These are phyloP conservation scores for Malassezia sp. DNA, from an alignment of 1,284 basidiomycete species.

Conservation along the genomic window DNA sequence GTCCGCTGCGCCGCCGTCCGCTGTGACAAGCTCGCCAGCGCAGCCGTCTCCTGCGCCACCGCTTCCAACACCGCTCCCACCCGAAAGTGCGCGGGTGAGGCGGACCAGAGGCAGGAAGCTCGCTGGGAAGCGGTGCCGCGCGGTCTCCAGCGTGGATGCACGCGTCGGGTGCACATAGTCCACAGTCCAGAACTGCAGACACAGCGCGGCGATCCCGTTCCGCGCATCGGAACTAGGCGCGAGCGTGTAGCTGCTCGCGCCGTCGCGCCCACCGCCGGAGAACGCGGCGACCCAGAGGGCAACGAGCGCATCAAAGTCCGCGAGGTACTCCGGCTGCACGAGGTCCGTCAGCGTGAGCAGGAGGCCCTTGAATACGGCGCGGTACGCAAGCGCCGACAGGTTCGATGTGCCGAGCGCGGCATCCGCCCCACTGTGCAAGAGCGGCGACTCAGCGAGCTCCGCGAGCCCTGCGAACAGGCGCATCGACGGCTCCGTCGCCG, in stretches of 20 bases:
- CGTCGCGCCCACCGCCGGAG: conserved; percentile 48
- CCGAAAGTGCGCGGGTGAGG: conserved; percentile 63
- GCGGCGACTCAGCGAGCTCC: conserved; percentile 34
- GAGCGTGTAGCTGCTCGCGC: conserved; percentile 10
- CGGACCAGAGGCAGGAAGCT: conserved; percentile 60
- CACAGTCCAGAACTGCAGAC: conserved; percentile 63
- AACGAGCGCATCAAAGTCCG: conserved; percentile 56
- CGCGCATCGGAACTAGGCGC: conserved; percentile 21
- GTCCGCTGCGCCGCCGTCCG: conserved; percentile 20
- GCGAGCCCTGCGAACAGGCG: conserved; percentile 37
- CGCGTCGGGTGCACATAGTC: conserved; percentile 55
- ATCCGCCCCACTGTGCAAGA: conserved; percentile 24
- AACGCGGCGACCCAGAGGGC: conserved; percentile 70
- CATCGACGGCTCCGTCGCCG: conserved; percentile 42
- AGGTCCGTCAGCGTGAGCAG: conserved; percentile 60
- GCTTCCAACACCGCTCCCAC: too few relatives aligned
- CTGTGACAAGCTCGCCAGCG: too few relatives aligned
- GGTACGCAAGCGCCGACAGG: conserved; percentile 67
- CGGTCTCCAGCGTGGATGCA: conserved; percentile 64
- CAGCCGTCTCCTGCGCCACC: conserved; percentile 11
- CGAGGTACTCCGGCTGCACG: conserved; percentile 55
- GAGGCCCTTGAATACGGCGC: conserved; percentile 66
- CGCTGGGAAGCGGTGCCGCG: conserved; percentile 67
- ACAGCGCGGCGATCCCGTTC: conserved; percentile 61
- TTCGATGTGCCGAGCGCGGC: conserved; percentile 17